A percentile compares a stretch with the other conserved stretches of the same genome.
Evolutionary conservation across 331 rosid species (phyloP).

Genomic region (Quercus phellos): DNA sequence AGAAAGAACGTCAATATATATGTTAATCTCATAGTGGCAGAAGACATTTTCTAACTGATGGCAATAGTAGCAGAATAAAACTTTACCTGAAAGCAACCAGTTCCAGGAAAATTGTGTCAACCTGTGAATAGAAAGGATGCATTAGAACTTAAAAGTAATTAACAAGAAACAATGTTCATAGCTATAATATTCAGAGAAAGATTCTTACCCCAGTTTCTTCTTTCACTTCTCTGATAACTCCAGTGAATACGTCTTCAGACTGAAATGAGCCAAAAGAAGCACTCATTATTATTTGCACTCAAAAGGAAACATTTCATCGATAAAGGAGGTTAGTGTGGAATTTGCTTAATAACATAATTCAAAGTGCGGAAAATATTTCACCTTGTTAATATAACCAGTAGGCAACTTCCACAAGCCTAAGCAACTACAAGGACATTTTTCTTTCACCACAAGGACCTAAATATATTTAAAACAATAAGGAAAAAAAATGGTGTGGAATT

Average conservation of each 20-base stretch:
- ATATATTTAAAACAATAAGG: not conserved
- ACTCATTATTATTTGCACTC: not conserved
- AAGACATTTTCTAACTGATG: too few species aligned
- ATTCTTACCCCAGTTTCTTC: slow-evolving; percentile 45
- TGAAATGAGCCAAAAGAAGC: not conserved
- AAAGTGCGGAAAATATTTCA: not conserved
- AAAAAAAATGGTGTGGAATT: too few species aligned
- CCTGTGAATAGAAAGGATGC: slow-evolving; percentile 8
- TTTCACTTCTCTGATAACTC: slow-evolving; percentile 43
- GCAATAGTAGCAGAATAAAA: not conserved
- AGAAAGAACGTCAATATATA: too few species aligned
- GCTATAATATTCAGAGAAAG: not conserved
- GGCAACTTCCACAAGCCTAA: slow-evolving; percentile 39
- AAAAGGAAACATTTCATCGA: not conserved
- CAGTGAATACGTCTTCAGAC: slow-evolving; percentile 41
- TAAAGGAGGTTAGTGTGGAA: not conserved
- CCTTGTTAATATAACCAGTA: slow-evolving; percentile 45
- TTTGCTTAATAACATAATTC: not conserved
- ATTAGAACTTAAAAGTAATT: not conserved
- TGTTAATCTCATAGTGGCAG: too few species aligned
- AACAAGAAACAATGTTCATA: not conserved
- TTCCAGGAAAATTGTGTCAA: slow-evolving; percentile 38
- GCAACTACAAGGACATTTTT: slow-evolving; percentile 37
- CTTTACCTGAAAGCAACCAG: slow-evolving; percentile 47
- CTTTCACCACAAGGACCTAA: slow-evolving; percentile 46